Base-by-base conservation (phyloP, 257 asterid species). In the Gentiana dahurica region DNA sequence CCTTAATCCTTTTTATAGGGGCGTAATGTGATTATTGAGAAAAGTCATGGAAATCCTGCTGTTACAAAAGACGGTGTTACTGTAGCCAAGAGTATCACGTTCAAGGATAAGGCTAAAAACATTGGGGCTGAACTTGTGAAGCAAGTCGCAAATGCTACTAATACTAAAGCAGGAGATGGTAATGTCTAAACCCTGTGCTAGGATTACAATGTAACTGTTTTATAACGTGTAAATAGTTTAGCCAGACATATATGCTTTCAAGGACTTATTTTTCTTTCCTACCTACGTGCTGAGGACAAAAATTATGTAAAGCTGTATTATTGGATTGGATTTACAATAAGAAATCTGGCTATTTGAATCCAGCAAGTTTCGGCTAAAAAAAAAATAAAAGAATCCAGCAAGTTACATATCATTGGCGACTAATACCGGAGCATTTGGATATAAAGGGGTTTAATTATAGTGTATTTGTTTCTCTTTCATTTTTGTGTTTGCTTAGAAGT, bases 31-130 rank as follows among this genome's bases (percentile, higher is more conserved):
- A 85, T 88, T 60, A 85, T 88, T 58, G 83, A 84, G 68, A 74
- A 58, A 75, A 71, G 68, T 61, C 74, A 68, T 35, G 73, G 80
- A 60, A 36, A 63, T 45, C 97, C 93, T 52, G 79, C 82, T 75
- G 79, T 88, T 77, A 88, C 96, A 32, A 88, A 89, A 73, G 97
- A 89, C 70, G 97, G 95, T 54, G 97, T 78, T 45, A 83, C 95
- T 43, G 97, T 89, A 67, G 97, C 97, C 62, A 85, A 77, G 72
- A 83, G 92, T 77, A 81, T 89, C 59, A 77, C 55, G n/a, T 86
- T 89, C 59, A 49, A 74, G 46, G 77, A 86, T 38, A 89, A 75
- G 74, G 73, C 87, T 51, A 89, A 89, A 73, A 86, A 86, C 72
- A 4, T 83, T 36, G 97, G 97, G 51, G 97, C 97, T 33, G 80